Evolutionary conservation across 1,139 yeast genomes (phyloP).

Genomic region (Schizosaccharomyces versatilis): DNA sequence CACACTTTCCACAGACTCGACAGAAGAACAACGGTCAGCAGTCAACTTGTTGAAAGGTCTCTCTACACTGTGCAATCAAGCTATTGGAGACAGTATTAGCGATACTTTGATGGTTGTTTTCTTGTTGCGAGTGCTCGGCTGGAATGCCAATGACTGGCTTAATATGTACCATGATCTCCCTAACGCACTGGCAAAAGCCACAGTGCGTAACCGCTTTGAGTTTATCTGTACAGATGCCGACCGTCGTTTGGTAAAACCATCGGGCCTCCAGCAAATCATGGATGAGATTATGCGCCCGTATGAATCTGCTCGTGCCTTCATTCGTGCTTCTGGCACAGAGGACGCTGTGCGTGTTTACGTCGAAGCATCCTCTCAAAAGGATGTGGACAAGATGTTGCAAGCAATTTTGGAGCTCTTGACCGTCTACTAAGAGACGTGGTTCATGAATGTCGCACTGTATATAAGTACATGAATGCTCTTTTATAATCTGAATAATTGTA

Average conservation of each 20-base stretch:
- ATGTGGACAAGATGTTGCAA: conserved; percentile 22
- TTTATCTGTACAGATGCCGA: conserved; percentile 78
- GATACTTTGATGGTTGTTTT: conserved; percentile 61
- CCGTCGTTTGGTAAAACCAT: conserved; percentile 53
- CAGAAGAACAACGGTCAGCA: conserved; percentile 24
- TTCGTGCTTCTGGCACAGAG: conserved; percentile 94
- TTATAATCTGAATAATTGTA: too few relatives aligned
- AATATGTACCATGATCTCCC: conserved; percentile 63
- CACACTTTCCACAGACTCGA: conserved; percentile 17
- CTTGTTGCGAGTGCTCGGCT: conserved; percentile 34
- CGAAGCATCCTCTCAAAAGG: conserved; percentile 42
- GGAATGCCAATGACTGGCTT: conserved; percentile 55
- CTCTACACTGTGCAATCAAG: conserved; percentile 63
- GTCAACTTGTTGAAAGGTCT: conserved; percentile 33
- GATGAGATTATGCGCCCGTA: conserved; percentile 40
- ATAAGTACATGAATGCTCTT: too few relatives aligned
- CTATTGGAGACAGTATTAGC: conserved; percentile 92
- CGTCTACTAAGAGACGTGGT: too few relatives aligned
- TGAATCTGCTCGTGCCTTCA: conserved; percentile 60
- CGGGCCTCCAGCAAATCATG: conserved; percentile 51
- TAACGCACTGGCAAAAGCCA: conserved; percentile 55
- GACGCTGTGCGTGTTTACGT: conserved; percentile 82
- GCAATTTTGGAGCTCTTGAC: too few relatives aligned
- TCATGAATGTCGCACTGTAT: too few relatives aligned
- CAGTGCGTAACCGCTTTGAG: conserved; percentile 57